Base-by-base conservation (phyloP, 2,329 filamentous ascomycete species). In the Amylocarpus encephaloides region DNA sequence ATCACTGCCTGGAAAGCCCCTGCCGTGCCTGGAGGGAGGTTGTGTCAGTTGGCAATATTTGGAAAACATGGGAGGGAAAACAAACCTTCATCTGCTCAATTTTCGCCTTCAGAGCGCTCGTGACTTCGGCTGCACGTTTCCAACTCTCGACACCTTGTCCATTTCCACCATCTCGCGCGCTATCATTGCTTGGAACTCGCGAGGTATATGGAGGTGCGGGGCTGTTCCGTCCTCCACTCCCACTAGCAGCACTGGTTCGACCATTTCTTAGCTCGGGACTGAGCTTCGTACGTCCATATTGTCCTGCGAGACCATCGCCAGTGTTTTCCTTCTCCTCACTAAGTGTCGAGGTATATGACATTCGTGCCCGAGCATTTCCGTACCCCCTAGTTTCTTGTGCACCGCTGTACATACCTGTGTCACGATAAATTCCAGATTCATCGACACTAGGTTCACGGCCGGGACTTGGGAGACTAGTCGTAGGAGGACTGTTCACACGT, bases 71-170 rank as follows among this genome's bases (percentile, higher is more conserved):
- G 34, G 33, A 15, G 16, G 9, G 43, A 33, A 47, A 26, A 53
- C 71, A 59, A 63, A 80, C 81, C 78, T 97, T 98, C 93, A 98
- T 98, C 75, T 93, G 87, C 74, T 97, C 93, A 68, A 98, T 98
- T 67, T 93, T 82, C 46, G 92, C 90, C 74, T 97, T 98, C 64
- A 98, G 70, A 68, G 96, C 93, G 69, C 91, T 96, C 48, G 93
- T 98, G 51, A 98, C 93, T 73, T 98, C 93, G 2, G 93, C 93
- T 15, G 93, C 93, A 60, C 93, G 78, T 73, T 91, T 94, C 93
- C 93, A 98, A 67, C 91, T 97, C 72, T 98, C 93, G 15, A 84
- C 82, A 1, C 82, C 82, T 42, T 83, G 79, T 13, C 70, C 67
- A 41, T 60, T 68, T 59, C 51, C 29, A 32, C 56, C 53, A 19